Percentiles rank a stretch among this genome's conserved stretches.
phyloP scores from a whole-genome alignment of 495 filamentous ascomycete genomes.

The Hamigera avellanea region DNA sequence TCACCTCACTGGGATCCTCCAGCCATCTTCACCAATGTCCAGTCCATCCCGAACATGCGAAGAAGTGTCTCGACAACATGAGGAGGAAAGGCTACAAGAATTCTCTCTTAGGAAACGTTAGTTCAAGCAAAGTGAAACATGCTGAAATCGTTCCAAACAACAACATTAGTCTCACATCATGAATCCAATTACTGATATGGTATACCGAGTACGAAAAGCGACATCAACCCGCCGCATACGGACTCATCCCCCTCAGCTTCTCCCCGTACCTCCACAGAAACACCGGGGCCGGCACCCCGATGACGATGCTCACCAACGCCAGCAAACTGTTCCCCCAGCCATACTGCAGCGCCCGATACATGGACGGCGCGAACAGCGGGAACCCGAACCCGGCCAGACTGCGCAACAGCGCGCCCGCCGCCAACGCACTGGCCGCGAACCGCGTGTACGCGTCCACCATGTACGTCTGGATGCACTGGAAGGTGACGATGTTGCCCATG shows the following conservation, averaged over 20 bases:
- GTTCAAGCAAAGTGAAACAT: too few species aligned
- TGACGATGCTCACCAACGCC: slow-evolving; percentile 39
- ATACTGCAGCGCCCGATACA: slow-evolving; percentile 47
- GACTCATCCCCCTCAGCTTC: slow-evolving; percentile 46
- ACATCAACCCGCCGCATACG: slow-evolving; percentile 48
- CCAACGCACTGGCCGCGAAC: slow-evolving; percentile 63
- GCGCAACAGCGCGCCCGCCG: slow-evolving; percentile 54
- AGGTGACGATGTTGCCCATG: slow-evolving; percentile 48
- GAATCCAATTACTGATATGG: too few species aligned
- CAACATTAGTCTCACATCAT: too few species aligned
- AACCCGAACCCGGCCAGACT: slow-evolving; percentile 63
- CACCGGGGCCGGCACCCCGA: slow-evolving; percentile 49
- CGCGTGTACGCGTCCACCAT: slow-evolving; percentile 67
- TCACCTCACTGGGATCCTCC: too few species aligned
- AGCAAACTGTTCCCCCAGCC: slow-evolving; percentile 57
- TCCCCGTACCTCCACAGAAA: slow-evolving; percentile 51
- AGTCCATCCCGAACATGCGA: too few species aligned
- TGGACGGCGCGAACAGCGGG: slow-evolving; percentile 59
- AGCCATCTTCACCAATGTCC: too few species aligned
- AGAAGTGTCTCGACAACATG: too few species aligned
- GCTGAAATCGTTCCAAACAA: too few species aligned
- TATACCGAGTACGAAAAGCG: too few species aligned
- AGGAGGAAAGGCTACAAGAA: too few species aligned
- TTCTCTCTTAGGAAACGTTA: too few species aligned
- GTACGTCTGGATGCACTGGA: slow-evolving; percentile 65